Base-by-base conservation (phyloP, 148 eudicot genomes). In the Cornus kousa region DNA sequence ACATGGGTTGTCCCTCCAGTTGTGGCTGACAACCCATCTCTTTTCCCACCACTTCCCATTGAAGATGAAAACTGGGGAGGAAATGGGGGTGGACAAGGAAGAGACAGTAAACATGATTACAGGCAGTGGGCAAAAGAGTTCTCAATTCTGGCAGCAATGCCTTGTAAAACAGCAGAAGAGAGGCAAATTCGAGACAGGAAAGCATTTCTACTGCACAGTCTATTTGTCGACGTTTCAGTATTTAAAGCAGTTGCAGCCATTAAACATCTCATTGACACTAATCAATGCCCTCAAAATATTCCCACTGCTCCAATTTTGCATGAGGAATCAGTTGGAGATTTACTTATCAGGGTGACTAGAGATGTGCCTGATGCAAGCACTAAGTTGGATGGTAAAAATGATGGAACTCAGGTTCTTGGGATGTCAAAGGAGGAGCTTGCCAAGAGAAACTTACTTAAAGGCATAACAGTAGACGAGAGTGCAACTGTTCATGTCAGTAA, bases 61-160 rank as follows among this genome's bases (percentile, higher is more conserved):
- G 98, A 94, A 87, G 97, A 94, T 79, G 92, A 87, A 77, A 94
- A 81, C 67, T 94, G 98, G 98, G 97, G 97, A 68, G 98, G 98
- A 82, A 90, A 86, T 85, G 98, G 98, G 20, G 98, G 98, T 77
- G 98, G 98, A 48, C 97, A 87, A 81, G 97, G 92, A 74, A 81
- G 92, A 86, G 89, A 88, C 62, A 86, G 82, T 17, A 87, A 85
- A 69, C 88, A 90, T 62, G 91, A 92, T 74, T n/a, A 78, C 67
- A 85, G 95, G 72, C 83, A 76, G 17, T 94, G 98, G 98, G 93
- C 95, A 60, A 90, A 86, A 77, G 97, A 94, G 74, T 92, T 94
- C 78, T 75, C 89, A 19, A 85, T 91, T 78, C 84, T 94, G 83
- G 91, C 97, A 79, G 89, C 90, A 74, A 94, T 94, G 98, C 97